Percentiles rank a stretch among this genome's conserved stretches.
These are phyloP conservation scores for Komagataella kurtzmanii DNA, from an alignment of 805 yeast genomes.

Conservation along the genomic window DNA sequence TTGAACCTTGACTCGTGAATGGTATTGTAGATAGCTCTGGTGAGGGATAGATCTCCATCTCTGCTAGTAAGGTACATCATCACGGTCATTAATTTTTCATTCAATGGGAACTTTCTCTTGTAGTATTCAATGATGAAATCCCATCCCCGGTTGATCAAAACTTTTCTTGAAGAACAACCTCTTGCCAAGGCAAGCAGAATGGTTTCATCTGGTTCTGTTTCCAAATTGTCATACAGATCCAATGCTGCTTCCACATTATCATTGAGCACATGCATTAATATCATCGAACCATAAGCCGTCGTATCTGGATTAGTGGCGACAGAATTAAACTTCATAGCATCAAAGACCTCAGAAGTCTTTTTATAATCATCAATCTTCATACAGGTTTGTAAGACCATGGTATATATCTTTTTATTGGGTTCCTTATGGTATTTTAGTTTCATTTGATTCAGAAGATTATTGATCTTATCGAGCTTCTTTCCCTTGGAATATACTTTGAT, in stretches of 20 bases:
- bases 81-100: conserved; percentile 38
- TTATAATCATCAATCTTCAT: conserved; percentile 34
- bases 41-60: conserved; percentile 64
- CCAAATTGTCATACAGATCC: conserved; percentile 65
- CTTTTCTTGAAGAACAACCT: conserved; percentile 46
- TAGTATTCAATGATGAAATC: conserved; percentile 55
- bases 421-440: conserved; percentile 17
- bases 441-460: conserved; percentile 24
- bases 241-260: conserved; percentile 61
- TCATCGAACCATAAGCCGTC: conserved; percentile 56
- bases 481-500: conserved; percentile 31
- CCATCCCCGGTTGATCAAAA: conserved; percentile 57
- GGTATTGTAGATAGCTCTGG: conserved; percentile 52
- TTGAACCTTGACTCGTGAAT: conserved; percentile 20
- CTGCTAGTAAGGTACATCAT: conserved; percentile 67
- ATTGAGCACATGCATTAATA: conserved; percentile 48
- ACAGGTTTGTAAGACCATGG: conserved; percentile 48
- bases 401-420: conserved; percentile 33
- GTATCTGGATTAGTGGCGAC: conserved; percentile 52
- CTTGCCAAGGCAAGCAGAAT: conserved; percentile 47
- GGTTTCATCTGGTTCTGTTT: conserved; percentile 23
- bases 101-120: conserved; percentile 19
- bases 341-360: conserved; percentile 65
- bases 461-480: conserved; percentile 23
- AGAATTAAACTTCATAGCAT: conserved; percentile 74